Evolutionary conservation across 2,329 filamentous ascomycete species (phyloP), one percentile per base, ranked within the genome.

Genomic region (Dendryphion nanum): DNA sequence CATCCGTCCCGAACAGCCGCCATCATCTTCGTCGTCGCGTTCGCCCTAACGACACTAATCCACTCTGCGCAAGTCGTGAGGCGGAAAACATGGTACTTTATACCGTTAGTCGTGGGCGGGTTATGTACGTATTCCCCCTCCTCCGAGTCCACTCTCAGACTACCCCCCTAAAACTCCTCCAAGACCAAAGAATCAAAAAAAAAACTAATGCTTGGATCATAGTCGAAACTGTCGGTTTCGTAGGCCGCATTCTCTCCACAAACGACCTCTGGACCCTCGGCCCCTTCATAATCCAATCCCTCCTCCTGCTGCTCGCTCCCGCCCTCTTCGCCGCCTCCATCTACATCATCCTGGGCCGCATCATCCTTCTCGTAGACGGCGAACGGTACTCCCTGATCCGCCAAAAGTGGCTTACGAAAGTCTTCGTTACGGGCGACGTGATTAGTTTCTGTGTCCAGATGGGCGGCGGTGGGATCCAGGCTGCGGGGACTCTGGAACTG

Each of bases 201-300:
- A n/a, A n/a, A n/a, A n/a, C n/a, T n/a, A n/a, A n/a, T n/a, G n/a
- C n/a, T 30, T 30, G 29, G 12, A 17, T 15, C 24, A 14, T 21
- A 77, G 73, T 76, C 41, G 75, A 79, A 56, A 51, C 61, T 0
- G 54, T 78, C 12, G 76, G 75, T 4, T 79, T 78, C 41, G 47
- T 72, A 10, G 72, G 68, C 4, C 71, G 77, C 34, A 68, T 69
- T 3, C 50, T 59, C 4, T 64, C 67, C 1, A 51, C 56, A 5
- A 59, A 66, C 6, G 37, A 51, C 14, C 49, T 67, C 21, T 71
- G 59, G 49, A 66, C 64, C 1, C 47, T 69, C 4, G 57, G 52
- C 0, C 61, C 66, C 1, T 75, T 66, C 50, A 65, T 71, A 35
- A 55, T 74, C 40, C 66, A 73, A 42, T 61, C 57, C n/a, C 41